Evolutionary conservation across 345 rosid genomes (phyloP), one percentile per base, ranked within the genome.

Genomic region (Rhodomyrtus tomentosa): DNA sequence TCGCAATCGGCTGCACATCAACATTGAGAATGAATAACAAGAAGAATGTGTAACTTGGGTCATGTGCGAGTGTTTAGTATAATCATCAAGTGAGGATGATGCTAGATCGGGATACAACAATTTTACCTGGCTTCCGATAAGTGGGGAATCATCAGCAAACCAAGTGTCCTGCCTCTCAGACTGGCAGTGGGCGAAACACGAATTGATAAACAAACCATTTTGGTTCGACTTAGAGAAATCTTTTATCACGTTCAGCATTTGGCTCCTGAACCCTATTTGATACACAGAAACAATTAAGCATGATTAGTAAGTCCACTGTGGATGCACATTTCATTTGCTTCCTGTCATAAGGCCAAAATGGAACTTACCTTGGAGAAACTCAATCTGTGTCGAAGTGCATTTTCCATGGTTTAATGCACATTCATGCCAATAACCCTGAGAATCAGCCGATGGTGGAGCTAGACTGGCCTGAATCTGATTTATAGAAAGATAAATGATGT

Each of bases 131-230:
- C 91, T 92, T 48, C 90, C 89, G 9, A 94, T 87, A 72, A 91
- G 91, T 18, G 98, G 99, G 86, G 99, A 95, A 90, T 94, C 83
- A 53, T 94, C 94, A 0, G 96, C 94, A 22, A 95, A 96, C 99
- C 99, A 97, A 51, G 99, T 95, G 82, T 97, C 98, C 87, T 94
- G 99, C 85, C 96, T 93, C 89, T 97, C 99, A 10, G 98, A 87
- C 89, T 97, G 99, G 91, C 98, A 97, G 84, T 97, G 99, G 87
- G 98, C 95, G 58, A 97, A 97, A 84, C 98, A 96, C 5, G 99
- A 97, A 84, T 97, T 97, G 88, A 97, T 93, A 86, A 96, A 97
- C 73, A 94, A 80, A 21, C 99, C 99, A 24, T 96, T 95, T 83
- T 92, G 86, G 87, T 88, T 91, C 25, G 96, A 93, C 91, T 83